phyloP scores from a whole-genome alignment of 2,329 filamentous ascomycete species.

The Alternaria alternata region DNA sequence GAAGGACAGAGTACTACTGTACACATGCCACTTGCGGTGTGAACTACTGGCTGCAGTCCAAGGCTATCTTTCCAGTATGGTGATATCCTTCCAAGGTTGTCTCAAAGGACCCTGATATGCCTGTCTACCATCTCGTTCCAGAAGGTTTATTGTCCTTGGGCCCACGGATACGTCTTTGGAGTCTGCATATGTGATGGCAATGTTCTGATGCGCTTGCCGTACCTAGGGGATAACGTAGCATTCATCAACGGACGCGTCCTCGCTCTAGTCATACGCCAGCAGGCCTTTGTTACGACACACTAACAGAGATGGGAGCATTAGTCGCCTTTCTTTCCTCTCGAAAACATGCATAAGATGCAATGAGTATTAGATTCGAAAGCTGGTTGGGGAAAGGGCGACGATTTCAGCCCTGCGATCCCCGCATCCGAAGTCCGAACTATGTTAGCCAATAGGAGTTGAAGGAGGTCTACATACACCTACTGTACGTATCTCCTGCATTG shows the following conservation, averaged over 20 bases:
- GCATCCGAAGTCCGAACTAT: conserved; percentile 28
- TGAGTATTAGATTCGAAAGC: not conserved
- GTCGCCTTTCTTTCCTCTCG: too few species aligned
- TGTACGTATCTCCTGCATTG: not conserved
- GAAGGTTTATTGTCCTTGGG: not conserved
- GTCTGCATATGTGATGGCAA: not conserved
- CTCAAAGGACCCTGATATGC: not conserved
- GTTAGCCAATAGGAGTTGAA: conserved; percentile 15
- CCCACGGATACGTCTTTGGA: not conserved
- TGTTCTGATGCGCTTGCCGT: not conserved
- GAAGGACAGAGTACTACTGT: not conserved
- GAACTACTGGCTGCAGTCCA: not conserved
- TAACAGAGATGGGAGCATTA: too few species aligned
- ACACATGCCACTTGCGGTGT: not conserved
- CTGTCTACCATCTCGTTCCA: not conserved
- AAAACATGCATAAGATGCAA: not conserved
- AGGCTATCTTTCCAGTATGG: not conserved
- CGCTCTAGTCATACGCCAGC: not conserved
- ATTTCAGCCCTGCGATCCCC: conserved; percentile 16
- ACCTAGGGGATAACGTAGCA: not conserved
- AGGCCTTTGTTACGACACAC: rapidly evolving
- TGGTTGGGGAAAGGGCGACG: not conserved
- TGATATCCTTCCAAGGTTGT: not conserved
- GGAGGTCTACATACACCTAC: conserved; percentile 8
- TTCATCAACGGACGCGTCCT: not conserved